phyloP scores from a whole-genome alignment of 129 eudicot genomes.

The Escallonia rubra region DNA sequence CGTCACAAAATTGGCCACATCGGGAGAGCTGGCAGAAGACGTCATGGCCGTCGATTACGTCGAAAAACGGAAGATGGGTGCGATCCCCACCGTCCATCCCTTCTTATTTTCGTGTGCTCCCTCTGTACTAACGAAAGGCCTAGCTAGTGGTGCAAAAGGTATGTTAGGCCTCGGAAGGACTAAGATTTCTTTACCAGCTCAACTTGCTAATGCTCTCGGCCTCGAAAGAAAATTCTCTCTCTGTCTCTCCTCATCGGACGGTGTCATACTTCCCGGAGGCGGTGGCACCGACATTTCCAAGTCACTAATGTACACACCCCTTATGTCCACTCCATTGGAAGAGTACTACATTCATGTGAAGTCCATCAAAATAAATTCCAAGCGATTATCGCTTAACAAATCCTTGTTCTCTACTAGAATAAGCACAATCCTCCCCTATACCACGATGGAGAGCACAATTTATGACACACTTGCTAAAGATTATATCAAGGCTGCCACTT shows the following conservation, averaged over 20 bases:
- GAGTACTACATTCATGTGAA: slow-evolving; percentile 40
- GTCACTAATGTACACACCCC: slow-evolving; percentile 61
- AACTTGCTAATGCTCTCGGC: slow-evolving; percentile 31
- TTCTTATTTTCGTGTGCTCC: slow-evolving; percentile 53
- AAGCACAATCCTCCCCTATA: slow-evolving; percentile 54
- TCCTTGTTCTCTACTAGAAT: slow-evolving; percentile 29
- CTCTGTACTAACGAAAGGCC: slow-evolving; percentile 31
- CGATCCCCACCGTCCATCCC: slow-evolving; percentile 21
- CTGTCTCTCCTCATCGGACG: slow-evolving; percentile 53
- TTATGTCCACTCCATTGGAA: slow-evolving; percentile 15
- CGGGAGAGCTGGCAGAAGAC: slow-evolving; percentile 44
- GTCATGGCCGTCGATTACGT: slow-evolving; percentile 15
- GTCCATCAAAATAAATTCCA: slow-evolving; percentile 44
- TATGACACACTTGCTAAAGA: slow-evolving; percentile 33
- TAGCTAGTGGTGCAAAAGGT: slow-evolving; percentile 51
- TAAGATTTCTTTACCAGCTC: slow-evolving; percentile 49
- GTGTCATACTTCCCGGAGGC: slow-evolving; percentile 42
- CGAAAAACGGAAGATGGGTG: slow-evolving; percentile 8
- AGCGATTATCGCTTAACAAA: slow-evolving; percentile 22
- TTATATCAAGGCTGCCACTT: slow-evolving; percentile 28
- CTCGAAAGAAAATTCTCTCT: slow-evolving; percentile 50
- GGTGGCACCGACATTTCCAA: slow-evolving; percentile 16
- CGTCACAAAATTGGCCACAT: slow-evolving; percentile 21
- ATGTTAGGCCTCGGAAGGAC: slow-evolving; percentile 64
- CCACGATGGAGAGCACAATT: slow-evolving; percentile 41